These are phyloP conservation scores for Diaporthe caulivora DNA, from an alignment of 2,329 filamentous ascomycete genomes.

Conservation along the genomic window DNA sequence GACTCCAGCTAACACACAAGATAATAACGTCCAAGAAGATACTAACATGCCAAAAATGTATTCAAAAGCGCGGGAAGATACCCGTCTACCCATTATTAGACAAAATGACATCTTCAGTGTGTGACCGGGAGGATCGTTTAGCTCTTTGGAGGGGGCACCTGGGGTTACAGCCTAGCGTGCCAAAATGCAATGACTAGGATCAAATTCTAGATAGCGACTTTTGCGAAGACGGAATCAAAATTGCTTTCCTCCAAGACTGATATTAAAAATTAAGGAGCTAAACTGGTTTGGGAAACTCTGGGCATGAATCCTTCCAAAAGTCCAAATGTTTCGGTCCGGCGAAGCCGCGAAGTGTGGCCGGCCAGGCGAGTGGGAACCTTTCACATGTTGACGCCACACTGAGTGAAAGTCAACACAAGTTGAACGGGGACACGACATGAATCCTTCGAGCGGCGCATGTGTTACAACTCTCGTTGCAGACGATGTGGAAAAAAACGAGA, in stretches of 20 bases:
- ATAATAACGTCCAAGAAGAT: too few relatives aligned
- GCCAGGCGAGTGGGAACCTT: neutral
- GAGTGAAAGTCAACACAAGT: neutral
- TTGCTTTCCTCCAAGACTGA: neutral
- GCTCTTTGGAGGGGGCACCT: neutral
- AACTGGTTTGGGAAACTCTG: neutral
- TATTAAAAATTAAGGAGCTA: neutral
- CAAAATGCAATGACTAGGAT: neutral
- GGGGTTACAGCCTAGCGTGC: too few relatives aligned
- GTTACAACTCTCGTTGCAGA: neutral
- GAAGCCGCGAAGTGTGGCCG: constrained; percentile 1
- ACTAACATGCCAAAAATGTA: neutral
- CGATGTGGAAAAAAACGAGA: neutral
- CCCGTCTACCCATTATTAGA: neutral
- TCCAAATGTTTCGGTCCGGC: neutral
- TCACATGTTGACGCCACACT: neutral
- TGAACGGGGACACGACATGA: neutral
- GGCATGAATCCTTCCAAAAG: neutral
- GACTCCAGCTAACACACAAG: neutral
- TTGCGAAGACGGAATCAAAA: neutral
- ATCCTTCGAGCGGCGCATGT: neutral
- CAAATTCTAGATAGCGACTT: neutral
- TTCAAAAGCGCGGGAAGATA: too few relatives aligned
- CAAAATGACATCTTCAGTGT: neutral
- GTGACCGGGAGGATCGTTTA: too few relatives aligned